phyloP scores from a whole-genome alignment of 2,329 filamentous ascomycete genomes.

The Madurella fahalii region DNA sequence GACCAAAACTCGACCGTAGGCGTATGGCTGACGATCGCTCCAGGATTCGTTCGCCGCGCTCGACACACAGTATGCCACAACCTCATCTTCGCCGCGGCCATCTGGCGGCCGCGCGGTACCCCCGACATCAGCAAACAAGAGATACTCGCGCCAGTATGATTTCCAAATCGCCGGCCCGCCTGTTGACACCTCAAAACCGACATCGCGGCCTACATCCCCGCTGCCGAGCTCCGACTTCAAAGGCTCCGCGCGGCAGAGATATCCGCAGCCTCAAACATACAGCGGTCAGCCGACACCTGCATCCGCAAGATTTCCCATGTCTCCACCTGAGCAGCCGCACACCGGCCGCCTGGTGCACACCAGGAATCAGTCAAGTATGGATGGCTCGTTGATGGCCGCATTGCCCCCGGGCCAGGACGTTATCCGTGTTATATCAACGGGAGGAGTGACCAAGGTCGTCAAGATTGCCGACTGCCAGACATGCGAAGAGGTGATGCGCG shows the following conservation, averaged over 20 bases:
- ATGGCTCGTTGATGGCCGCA: constrained; percentile 80
- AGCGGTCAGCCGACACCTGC: constrained; percentile 34
- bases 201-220: constrained; percentile 70
- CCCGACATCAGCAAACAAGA: constrained; percentile 49
- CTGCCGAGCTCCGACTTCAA: constrained; percentile 54
- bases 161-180: constrained; percentile 32
- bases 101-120: constrained; percentile 46
- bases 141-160: constrained; percentile 62
- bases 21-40: constrained; percentile 11
- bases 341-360: constrained; percentile 66
- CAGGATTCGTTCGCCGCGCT: constrained; percentile 82
- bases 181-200: constrained; percentile 47
- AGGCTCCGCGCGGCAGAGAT: constrained; percentile 48
- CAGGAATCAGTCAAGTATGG: constrained; percentile 77
- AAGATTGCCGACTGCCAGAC: constrained; percentile 89
- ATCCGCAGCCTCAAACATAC: constrained; percentile 41
- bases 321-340: constrained; percentile 58
- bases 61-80: constrained; percentile 60
- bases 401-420: constrained; percentile 82
- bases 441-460: constrained; percentile 86
- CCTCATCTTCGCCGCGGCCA: constrained; percentile 62
- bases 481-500: constrained; percentile 86
- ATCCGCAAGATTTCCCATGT: constrained; percentile 52
- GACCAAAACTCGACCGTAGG: background rate
- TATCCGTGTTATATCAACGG: constrained; percentile 89